These are phyloP conservation scores for Aspergillus pseudotamarii DNA, from an alignment of 2,329 filamentous ascomycete species.

Conservation along the genomic window DNA sequence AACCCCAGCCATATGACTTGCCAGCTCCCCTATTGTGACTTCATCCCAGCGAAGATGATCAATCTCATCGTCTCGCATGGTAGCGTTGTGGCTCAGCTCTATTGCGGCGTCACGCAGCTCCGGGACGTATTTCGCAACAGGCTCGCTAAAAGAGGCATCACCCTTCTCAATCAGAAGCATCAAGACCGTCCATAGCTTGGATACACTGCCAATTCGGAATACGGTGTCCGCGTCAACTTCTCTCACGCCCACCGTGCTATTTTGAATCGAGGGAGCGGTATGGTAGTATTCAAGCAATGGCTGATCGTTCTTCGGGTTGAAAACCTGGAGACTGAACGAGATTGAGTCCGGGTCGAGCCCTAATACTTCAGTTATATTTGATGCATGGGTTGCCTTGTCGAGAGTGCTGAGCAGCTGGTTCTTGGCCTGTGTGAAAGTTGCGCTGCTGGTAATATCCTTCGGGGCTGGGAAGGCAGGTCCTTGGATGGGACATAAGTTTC, in stretches of 20 bases:
- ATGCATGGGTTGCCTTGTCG: background rate
- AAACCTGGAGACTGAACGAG: slow-evolving; percentile 1
- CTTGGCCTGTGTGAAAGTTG: background rate
- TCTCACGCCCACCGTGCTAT: background rate
- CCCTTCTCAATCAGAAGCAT: background rate
- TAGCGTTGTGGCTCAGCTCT: background rate
- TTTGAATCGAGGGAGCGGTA: background rate
- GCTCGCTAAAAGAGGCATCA: background rate
- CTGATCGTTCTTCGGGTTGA: background rate
- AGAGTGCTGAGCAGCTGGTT: background rate
- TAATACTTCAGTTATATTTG: background rate
- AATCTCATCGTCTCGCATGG: slow-evolving; percentile 29
- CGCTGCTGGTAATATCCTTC: background rate
- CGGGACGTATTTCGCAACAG: background rate
- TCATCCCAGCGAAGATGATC: slow-evolving; percentile 47
- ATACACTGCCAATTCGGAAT: background rate
- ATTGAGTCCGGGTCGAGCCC: background rate
- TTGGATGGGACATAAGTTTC: background rate
- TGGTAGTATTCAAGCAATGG: slow-evolving; percentile 1
- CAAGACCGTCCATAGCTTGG: background rate
- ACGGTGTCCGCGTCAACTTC: background rate
- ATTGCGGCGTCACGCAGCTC: background rate
- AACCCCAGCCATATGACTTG: slow-evolving; percentile 49
- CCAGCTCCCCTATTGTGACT: slow-evolving; percentile 48
- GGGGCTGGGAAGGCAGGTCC: background rate